Evolutionary conservation across 2,329 filamentous ascomycete species (phyloP), one percentile per base, ranked within the genome.

Genomic region (Neurospora crassa): DNA sequence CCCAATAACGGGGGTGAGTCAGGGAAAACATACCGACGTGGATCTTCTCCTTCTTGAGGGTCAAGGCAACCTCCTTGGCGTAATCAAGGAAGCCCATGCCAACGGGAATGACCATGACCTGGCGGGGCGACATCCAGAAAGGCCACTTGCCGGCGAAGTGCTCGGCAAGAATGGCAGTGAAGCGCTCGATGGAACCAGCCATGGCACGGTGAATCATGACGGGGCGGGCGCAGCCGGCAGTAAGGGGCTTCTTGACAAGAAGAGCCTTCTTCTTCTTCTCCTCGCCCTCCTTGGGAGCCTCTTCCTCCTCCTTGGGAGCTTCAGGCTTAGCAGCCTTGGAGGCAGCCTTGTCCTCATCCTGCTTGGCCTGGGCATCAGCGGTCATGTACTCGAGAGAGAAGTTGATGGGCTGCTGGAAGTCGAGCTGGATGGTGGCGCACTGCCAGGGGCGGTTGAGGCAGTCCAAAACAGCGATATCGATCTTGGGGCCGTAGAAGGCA

Each of bases 401-500:
- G 81, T 94, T 94, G 77, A 91, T 85, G 1, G 91, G 91, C 24
- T 92, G 87, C 79, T 97, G 92, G 84, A 96, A 97, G 80, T 97
- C 93, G 70, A 97, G 88, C 83, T 98, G 95, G 76, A 98, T 97
- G 14, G 95, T 98, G 76, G 95, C 93, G 78, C 93, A 96, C 82
- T 97, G 92, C 84, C 90, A 92, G 34, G 72, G 67, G 45, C 74
- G 71, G 70, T 77, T 74, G 16, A 77, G 76, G 71, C 76, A 77
- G 67, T 77, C 76, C 71, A 76, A 34, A 72, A 99, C 94, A 73
- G 93, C 96, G 78, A 99, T 96, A 78, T 99, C 96, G 77, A 98
- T 97, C 88, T 99, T 99, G 69, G 96, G 96, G 1, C 96, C 96
- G 81, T 99, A 99, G 83, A 98, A 99, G 70, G 96, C 96, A 79